Evolutionary conservation across 192 early-diverging fungal genomes (phyloP), one percentile per base, ranked within the genome.

Genomic region (Podila clonocystis): DNA sequence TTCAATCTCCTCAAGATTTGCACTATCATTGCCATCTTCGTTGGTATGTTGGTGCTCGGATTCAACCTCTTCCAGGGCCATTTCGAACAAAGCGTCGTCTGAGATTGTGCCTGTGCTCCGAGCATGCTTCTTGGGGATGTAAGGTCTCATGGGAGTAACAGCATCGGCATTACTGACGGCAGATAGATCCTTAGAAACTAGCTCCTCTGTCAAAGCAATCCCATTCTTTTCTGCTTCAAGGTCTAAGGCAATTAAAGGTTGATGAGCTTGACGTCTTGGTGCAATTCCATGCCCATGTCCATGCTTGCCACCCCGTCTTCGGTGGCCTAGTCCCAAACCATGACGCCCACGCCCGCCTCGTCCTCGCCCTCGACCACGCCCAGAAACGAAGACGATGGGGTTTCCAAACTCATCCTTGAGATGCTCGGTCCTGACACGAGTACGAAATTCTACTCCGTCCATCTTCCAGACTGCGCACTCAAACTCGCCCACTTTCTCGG

Each of bases 401-500:
- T 80, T 80, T 13, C 77, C 77, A 50, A 15, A 45, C 15, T 67
- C 66, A 28, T 73, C 77, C 62, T 73, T 80, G 20, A 80, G 50
- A 65, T 80, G 77, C 33, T 80, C 77, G 19, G 77, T 73, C 62
- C 77, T 57, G 41, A 80, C 77, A 15, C 77, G 70, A 2, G 77
- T 80, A 30, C 77, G 31, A 38, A 80, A 80, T 48, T 80, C 77
- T 13, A 80, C 77, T 0, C 77, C 77, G 17, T 80, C 77, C 77
- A 80, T 80, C 49, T 80, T 80, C 77, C 77, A 80, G 8, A 80
- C 77, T 52, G 77, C 77, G 48, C 77, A 80, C 24, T 80, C 77
- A 28, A 60, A 80, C 12, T 80, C 77, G 29, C 77, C 77, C 7
- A 80, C 77, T 28, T 80, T 80, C 52, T 80, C 77, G 24, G 67